phyloP scores from a whole-genome alignment of 495 filamentous ascomycete species.

The Xylaria scruposa region DNA sequence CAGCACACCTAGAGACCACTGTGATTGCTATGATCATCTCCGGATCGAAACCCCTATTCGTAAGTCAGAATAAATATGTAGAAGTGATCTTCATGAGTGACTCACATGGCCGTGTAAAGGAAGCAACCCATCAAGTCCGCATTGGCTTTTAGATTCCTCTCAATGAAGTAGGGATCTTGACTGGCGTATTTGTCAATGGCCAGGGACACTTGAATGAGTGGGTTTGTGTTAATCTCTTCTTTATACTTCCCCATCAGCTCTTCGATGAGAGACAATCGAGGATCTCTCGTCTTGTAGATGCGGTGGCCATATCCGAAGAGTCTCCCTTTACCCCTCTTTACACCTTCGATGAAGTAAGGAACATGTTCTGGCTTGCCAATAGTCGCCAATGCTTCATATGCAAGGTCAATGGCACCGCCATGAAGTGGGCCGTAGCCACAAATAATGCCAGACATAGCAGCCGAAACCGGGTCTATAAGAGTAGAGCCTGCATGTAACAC shows the following conservation, averaged over 20 bases:
- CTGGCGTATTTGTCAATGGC: constrained; percentile 57
- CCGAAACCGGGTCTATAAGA: constrained; percentile 43
- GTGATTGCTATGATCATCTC: constrained; percentile 40
- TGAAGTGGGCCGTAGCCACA: constrained; percentile 64
- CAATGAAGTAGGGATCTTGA: constrained; percentile 59
- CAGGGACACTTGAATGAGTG: constrained; percentile 56
- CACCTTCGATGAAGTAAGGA: constrained; percentile 54
- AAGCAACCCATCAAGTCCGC: constrained; percentile 65
- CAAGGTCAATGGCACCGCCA: constrained; percentile 63
- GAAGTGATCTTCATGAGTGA: not conserved
- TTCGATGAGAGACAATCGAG: constrained; percentile 55
- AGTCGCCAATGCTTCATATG: constrained; percentile 56
- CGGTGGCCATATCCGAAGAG: constrained; percentile 69
- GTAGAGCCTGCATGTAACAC: constrained; percentile 56
- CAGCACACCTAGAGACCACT: constrained; percentile 36
- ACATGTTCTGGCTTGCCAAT: constrained; percentile 56
- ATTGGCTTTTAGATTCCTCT: constrained; percentile 59
- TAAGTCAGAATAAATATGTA: not conserved
- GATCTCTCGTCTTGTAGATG: constrained; percentile 61
- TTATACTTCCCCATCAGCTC: constrained; percentile 54
- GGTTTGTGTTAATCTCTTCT: constrained; percentile 44
- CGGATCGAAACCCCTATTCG: constrained; percentile 40
- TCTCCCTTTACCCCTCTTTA: constrained; percentile 59
- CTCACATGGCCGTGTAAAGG: constrained; percentile 56
- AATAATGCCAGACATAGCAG: constrained; percentile 51